Percentiles rank a stretch among this genome's conserved stretches.
phyloP scores from a whole-genome alignment of 768 basidiomycete genomes.

The Boletus eberwhitei region DNA sequence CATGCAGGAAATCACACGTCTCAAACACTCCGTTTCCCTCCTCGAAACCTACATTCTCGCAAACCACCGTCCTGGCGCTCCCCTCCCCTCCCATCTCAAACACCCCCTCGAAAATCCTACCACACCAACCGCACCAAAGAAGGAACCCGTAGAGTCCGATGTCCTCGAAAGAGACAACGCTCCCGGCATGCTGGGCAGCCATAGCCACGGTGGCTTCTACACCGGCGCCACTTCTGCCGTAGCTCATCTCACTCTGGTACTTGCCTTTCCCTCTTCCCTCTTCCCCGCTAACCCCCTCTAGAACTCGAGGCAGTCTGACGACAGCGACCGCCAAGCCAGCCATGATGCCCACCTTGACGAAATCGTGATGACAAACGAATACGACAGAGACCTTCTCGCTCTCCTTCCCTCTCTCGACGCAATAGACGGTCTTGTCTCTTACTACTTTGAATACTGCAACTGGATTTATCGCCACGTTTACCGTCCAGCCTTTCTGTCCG shows the following conservation, averaged over 20 bases:
- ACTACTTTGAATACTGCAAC: constrained; percentile 85
- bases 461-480: constrained; percentile 85
- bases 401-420: constrained; percentile 62
- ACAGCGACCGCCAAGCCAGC: constrained; percentile 48
- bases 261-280: constrained; percentile 10
- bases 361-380: constrained; percentile 44
- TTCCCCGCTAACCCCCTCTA: constrained; percentile 25
- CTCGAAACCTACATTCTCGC: constrained; percentile 35
- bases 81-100: constrained; percentile 28
- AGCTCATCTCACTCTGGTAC: constrained; percentile 63
- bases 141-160: constrained; percentile 49
- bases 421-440: constrained; percentile 68
- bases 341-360: constrained; percentile 44
- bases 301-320: constrained; percentile 50
- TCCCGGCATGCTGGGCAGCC: constrained; percentile 67
- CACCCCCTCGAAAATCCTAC: constrained; percentile 20
- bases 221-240: constrained; percentile 77
- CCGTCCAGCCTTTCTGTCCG: constrained; percentile 52
- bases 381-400: constrained; percentile 71
- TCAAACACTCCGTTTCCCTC: constrained; percentile 40
- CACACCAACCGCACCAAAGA: constrained; percentile 45
- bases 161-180: constrained; percentile 43
- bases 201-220: constrained; percentile 66
- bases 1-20: constrained; percentile 38
- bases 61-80: constrained; percentile 25